Base-by-base conservation (phyloP, 2,329 filamentous ascomycete genomes). In the Hypoxylon sp. region DNA sequence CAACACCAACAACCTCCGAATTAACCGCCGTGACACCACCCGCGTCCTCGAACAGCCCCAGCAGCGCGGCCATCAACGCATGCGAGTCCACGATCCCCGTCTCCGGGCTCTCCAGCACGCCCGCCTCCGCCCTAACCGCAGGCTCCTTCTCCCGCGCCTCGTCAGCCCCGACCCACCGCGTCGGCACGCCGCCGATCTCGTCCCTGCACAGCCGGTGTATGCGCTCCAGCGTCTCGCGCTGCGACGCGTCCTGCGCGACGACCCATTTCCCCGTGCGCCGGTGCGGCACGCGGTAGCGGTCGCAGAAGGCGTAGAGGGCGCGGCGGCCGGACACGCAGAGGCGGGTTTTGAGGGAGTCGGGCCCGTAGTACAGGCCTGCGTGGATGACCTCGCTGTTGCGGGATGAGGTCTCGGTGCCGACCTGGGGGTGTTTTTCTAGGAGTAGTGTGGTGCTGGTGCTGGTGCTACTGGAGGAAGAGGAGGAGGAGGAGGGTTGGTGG, bases 351-450 rank as follows among this genome's bases (percentile, higher is more conserved):
- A 98, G 88, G 1, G 90, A 91, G 44, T 82, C 80, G 5, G 85
- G 78, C 14, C 92, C 93, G 80, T 98, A 98, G 86, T 98, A 98
- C 70, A 98, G 87, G 13, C 96, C 96, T 0, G 93, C 96, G 79
- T 99, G 96, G 74, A 99, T 97, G 61, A 98, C 95, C 86, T 98
- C 94, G 77, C 92, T 95, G 83, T 97, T 98, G 73, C 94, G 90
- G 71, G 92, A 93, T 70, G 92, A 94, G 0, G 94, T 97, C 82
- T 98, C 94, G 29, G 90, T 95, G 54, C 94, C 94, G 26, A 92
- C 85, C 55, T 87, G 85, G 22, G 84, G 80, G 83, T 97, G 92
- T 26, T 92, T 89, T 81, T 98, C 94, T 1, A 98, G 88, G 59
- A 97, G 84, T 11, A 97, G 85, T 0, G 93, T 95, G 1, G 2